phyloP scores from a whole-genome alignment of 2,329 filamentous ascomycete genomes.

The Exophiala sp. region DNA sequence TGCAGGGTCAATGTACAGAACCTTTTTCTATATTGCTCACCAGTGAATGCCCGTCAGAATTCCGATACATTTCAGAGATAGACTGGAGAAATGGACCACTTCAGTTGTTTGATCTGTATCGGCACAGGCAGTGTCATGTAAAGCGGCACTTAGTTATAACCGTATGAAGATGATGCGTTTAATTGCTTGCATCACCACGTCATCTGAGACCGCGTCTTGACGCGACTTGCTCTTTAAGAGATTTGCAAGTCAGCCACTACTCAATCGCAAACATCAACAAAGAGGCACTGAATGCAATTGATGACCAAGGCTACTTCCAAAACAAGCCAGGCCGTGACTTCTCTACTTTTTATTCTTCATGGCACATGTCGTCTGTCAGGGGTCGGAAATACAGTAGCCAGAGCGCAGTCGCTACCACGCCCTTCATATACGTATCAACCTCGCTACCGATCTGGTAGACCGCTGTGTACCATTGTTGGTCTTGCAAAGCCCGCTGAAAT shows the following conservation, averaged over 20 bases:
- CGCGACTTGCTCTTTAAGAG: neutral
- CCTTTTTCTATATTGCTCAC: too few relatives aligned
- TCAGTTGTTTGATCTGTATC: neutral
- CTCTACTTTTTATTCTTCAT: neutral
- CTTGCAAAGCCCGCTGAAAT: conserved; percentile 8
- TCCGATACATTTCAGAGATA: too few relatives aligned
- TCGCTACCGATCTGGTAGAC: too few relatives aligned
- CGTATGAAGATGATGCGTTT: neutral
- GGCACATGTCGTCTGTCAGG: neutral
- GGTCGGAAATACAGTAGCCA: neutral
- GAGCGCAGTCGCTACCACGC: neutral
- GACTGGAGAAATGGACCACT: neutral
- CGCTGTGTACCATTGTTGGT: too few relatives aligned
- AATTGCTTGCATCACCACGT: neutral
- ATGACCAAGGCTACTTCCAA: neutral
- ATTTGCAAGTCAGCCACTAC: neutral
- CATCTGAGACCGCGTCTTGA: neutral
- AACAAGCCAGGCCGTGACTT: neutral
- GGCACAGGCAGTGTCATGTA: neutral
- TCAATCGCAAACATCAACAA: neutral
- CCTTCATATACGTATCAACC: neutral
- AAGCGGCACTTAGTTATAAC: too few relatives aligned
- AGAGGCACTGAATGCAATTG: conserved; percentile 12
- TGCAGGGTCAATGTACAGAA: too few relatives aligned
- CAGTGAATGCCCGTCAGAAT: too few relatives aligned